Evolutionary conservation across 345 rosid species (phyloP).

Genomic region (Linum trigynum): DNA sequence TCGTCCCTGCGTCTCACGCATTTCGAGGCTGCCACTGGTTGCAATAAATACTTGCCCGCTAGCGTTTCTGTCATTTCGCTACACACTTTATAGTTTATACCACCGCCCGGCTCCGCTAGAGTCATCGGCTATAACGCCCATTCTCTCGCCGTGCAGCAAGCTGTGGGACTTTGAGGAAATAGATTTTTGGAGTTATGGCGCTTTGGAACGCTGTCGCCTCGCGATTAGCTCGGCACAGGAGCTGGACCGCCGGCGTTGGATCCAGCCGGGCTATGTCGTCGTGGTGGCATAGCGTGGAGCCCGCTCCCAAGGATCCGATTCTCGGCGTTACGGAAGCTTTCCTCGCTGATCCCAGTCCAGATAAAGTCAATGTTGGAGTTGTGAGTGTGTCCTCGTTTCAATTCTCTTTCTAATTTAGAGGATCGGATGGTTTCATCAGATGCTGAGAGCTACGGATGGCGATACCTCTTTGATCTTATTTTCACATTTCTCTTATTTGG

Average conservation of each 20-base stretch:
- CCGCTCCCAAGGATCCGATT: slow-evolving; percentile 88
- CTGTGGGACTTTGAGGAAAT: neutral
- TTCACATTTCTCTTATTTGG: neutral
- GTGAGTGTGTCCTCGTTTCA: slow-evolving; percentile 32
- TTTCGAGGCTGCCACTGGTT: neutral
- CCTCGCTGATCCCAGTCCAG: slow-evolving; percentile 74
- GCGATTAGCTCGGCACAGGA: neutral
- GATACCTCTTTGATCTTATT: neutral
- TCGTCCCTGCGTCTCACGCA: neutral
- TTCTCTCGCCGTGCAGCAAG: neutral
- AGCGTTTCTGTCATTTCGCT: neutral
- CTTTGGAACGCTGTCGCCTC: neutral
- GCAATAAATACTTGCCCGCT: neutral
- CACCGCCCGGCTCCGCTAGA: neutral
- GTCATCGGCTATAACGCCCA: neutral
- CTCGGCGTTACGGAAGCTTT: slow-evolving; percentile 97
- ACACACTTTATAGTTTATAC: neutral
- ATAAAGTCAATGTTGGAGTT: slow-evolving; percentile 92
- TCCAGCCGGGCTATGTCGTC: slow-evolving; percentile 51
- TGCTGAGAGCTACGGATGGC: neutral
- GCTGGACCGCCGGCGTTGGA: neutral
- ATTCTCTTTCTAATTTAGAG: neutral
- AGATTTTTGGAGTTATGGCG: neutral
- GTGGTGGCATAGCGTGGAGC: slow-evolving; percentile 85
- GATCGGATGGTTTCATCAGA: neutral